These are phyloP conservation scores for Globisporangium iwayamae DNA, from an alignment of 352 stramenopile genomes.

Conservation along the genomic window DNA sequence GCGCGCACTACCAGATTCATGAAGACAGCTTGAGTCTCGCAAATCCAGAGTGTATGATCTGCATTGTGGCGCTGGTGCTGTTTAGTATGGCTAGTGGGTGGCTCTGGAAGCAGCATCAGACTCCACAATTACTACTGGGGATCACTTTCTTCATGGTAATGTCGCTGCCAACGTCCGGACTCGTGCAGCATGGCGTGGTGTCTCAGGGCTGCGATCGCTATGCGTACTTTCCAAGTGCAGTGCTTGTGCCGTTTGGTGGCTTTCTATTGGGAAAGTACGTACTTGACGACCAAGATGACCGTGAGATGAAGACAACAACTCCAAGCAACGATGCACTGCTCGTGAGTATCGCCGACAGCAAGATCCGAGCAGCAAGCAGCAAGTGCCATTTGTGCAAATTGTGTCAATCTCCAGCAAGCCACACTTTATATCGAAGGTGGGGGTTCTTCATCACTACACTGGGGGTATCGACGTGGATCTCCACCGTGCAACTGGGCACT, in stretches of 20 bases:
- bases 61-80: slow-evolving; percentile 20
- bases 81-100: neutral
- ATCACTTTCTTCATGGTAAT: slow-evolving; percentile 38
- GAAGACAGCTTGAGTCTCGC: slow-evolving; percentile 28
- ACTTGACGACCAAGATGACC: slow-evolving; percentile 4
- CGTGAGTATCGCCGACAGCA: too few relatives aligned
- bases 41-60: slow-evolving; percentile 37
- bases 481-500: slow-evolving; percentile 19
- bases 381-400: neutral
- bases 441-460: slow-evolving; percentile 2
- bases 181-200: slow-evolving; percentile 75
- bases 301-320: neutral
- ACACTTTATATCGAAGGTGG: too few relatives aligned
- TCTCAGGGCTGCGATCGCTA: slow-evolving; percentile 53
- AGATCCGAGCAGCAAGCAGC: neutral
- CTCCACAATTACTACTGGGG: slow-evolving; percentile 25
- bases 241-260: slow-evolving; percentile 38
- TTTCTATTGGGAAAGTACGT: slow-evolving; percentile 16
- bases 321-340: too few relatives aligned
- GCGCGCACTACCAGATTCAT: slow-evolving; percentile 51
- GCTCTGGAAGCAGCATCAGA: slow-evolving; percentile 2
- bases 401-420: too few relatives aligned
- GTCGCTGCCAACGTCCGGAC: slow-evolving; percentile 50
- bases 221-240: slow-evolving; percentile 51
- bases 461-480: slow-evolving; percentile 22